Base-by-base conservation (phyloP, 768 basidiomycete species). In the Calocera cornea region DNA sequence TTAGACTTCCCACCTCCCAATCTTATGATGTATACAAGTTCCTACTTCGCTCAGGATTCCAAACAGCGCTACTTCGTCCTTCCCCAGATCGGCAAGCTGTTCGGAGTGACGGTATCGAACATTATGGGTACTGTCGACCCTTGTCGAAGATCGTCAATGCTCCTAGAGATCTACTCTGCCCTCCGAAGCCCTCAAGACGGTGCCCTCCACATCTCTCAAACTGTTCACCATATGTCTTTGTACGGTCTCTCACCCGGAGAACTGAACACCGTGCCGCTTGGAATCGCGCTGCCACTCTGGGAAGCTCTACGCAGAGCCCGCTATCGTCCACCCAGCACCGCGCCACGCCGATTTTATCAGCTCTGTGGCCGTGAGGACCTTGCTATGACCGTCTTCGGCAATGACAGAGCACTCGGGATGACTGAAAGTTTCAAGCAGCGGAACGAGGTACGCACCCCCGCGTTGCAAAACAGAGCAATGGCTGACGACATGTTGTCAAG, bases 231-330 rank as follows among this genome's bases (percentile, higher is more conserved):
- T 10, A 60, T 60, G 54, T 60, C 27, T 60, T 16, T 60, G 31
- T 60, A 60, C 31, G 54, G 54, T 16, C 54, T 60, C 19, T 5
- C 54, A 31, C 27, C 54, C 11, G 54, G 31, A 22, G 14, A 60
- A 60, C 31, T 60, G 54, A 60, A 69, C 0, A 67, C 72, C 33
- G 24, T 77, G 0, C 71, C 74, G 5, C 67, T 73, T 17, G 74
- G 73, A 8, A 64, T 78, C 14, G 73, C 75, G 0, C 10, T 79
- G n/a, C 95, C 95, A 1, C 77, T 98, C 2, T 79, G 87, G 65
- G 97, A 98, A 75, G 90, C 89, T 1, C 80, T 89, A n/a, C 79
- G 92, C 54, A 60, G 31, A 19, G 31, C 54, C 14, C 54, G 54
- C 31, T 60, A 60, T 22, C 54, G 54, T 12, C 54, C 54, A 33